Evolutionary conservation across 2,329 filamentous ascomycete species (phyloP).

Genomic region (Paecilomyces variotii): DNA sequence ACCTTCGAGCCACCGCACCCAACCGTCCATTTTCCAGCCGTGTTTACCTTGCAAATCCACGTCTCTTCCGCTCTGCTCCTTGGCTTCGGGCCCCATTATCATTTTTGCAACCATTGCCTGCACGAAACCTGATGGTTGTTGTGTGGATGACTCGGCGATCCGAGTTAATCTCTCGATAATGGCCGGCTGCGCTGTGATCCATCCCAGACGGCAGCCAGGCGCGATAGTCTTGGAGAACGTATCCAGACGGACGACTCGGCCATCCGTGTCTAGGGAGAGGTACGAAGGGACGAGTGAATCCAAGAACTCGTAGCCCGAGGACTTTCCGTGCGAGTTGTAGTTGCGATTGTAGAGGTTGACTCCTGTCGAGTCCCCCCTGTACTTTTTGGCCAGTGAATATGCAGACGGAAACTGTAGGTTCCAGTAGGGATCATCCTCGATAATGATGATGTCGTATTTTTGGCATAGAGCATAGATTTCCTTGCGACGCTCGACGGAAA

Average conservation of each 20-base stretch:
- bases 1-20: conserved; percentile 85
- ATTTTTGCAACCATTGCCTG: conserved; percentile 73
- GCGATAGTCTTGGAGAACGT: conserved; percentile 92
- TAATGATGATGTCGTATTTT: conserved; percentile 79
- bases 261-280: conserved; percentile 71
- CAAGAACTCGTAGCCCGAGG: conserved; percentile 66
- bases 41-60: conserved; percentile 44
- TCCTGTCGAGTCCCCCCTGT: conserved; percentile 19
- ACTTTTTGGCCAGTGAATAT: conserved; percentile 31
- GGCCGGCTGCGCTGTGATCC: conserved; percentile 77
- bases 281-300: conserved; percentile 80
- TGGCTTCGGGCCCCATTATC: conserved; percentile 61
- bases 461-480: conserved; percentile 74
- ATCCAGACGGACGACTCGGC: conserved; percentile 80
- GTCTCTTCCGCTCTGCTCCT: conserved; percentile 36
- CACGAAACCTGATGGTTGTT: conserved; percentile 83
- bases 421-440: conserved; percentile 96
- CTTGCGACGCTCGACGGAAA: conserved; percentile 64
- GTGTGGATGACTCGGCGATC: conserved; percentile 69
- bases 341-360: conserved; percentile 29
- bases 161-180: conserved; percentile 66
- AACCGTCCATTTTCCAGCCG: conserved; percentile 74
- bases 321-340: conserved; percentile 39
- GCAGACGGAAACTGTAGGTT: conserved; percentile 82
- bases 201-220: conserved; percentile 81